Percentiles rank a stretch among this genome's conserved stretches.
These are phyloP conservation scores for Cystobasidium sp. DNA, from an alignment of 1,284 basidiomycete genomes.

Conservation along the genomic window DNA sequence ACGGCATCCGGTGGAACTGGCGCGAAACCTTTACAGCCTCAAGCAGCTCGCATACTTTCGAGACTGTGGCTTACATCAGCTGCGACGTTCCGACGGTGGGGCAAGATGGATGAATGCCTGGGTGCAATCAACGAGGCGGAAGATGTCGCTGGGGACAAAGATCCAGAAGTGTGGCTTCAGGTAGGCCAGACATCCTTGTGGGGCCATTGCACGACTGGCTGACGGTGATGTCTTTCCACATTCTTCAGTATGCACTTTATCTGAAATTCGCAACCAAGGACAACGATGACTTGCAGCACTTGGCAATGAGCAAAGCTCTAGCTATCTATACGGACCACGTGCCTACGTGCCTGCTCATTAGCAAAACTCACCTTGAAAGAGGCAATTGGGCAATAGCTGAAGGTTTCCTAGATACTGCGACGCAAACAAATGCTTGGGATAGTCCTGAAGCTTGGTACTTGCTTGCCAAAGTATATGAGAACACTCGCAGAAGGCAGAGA, in stretches of 20 bases:
- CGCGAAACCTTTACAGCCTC: constrained; percentile 22
- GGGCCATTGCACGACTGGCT: background rate
- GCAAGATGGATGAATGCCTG: constrained; percentile 84
- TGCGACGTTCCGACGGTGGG: constrained; percentile 86
- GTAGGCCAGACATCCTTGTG: constrained; percentile 59
- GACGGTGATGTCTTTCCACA: background rate
- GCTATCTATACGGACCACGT: constrained; percentile 66
- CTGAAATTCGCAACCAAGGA: constrained; percentile 69
- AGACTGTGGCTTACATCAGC: constrained; percentile 92
- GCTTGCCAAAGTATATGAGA: constrained; percentile 74
- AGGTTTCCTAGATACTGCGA: constrained; percentile 58
- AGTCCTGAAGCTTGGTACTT: constrained; percentile 90
- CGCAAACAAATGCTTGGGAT: constrained; percentile 72
- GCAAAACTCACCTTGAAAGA: constrained; percentile 69
- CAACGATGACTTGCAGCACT: constrained; percentile 33
- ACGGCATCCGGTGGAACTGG: background rate
- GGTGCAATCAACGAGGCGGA: constrained; percentile 96
- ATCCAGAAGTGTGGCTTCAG: constrained; percentile 92
- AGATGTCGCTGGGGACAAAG: constrained; percentile 73
- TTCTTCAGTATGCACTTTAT: constrained; percentile 27
- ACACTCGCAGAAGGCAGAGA: constrained; percentile 64
- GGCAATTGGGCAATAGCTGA: constrained; percentile 60
- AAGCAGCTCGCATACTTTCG: constrained; percentile 34
- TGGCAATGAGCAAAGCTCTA: constrained; percentile 46
- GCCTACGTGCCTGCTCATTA: constrained; percentile 74